Evolutionary conservation across 805 yeast genomes (phyloP), one percentile per base, ranked within the genome.

Genomic region (Kodamaea neixiangensis): DNA sequence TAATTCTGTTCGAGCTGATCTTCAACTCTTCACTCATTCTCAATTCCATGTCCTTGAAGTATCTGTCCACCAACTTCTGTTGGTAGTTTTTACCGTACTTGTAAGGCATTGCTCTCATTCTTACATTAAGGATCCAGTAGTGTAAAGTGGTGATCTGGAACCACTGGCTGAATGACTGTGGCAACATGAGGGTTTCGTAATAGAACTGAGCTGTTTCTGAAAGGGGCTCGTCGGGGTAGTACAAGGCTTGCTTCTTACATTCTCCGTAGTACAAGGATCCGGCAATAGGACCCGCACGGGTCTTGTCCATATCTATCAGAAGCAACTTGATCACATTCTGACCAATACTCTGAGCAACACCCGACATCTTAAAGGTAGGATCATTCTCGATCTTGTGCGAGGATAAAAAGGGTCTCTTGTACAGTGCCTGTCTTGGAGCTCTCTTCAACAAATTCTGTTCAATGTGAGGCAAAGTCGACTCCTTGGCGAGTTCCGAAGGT

Each of bases 71-170:
- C 35, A 94, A 71, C 64, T 90, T 90, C 69, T 92, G 97, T 68
- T 94, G 97, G 69, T 92, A 94, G 64, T 86, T 87, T 59, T 82
- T 82, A 38, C 97, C 96, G 64, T 89, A 85, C 61, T 89, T 86
- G 66, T 86, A 86, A 0, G 98, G 98, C 87, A 94, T 79, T 7
- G 96, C 96, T 67, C 99, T 83, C 97, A 94, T 92, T 65, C 99
- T 85, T 14, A 89, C 96, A 57, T 87, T 86, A 43, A 94, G 76
- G 63, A 94, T 85, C 99, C 99, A 94, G 53, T 89, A 83, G 68
- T 94, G 99, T 58, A 94, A 76, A 1, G 86, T 76, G 5, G 97
- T 88, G 54, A 94, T 87, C 70, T 93, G 98, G 67, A 86, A 93
- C 97, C 97, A 93, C 68, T 91, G 96, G n/a, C 93, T 83, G 64